These are phyloP conservation scores for Arabis alpina DNA, from an alignment of 345 rosid genomes.

Conservation along the genomic window DNA sequence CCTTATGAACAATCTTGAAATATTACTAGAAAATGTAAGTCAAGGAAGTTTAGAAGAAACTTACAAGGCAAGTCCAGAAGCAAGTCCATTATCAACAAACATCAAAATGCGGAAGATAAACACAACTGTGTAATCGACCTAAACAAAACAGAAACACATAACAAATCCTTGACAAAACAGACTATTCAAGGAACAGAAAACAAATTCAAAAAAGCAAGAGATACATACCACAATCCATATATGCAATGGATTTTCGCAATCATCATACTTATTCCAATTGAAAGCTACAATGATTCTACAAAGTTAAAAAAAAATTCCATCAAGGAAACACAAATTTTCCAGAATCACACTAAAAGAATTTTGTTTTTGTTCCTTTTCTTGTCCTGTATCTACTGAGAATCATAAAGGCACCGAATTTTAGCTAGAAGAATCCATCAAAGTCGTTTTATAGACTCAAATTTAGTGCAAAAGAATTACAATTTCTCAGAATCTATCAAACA, in stretches of 20 bases:
- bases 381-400: background rate
- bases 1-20: background rate
- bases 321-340: slow-evolving; percentile 5
- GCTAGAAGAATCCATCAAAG: background rate
- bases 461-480: no score
- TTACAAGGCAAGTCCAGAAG: slow-evolving; percentile 91
- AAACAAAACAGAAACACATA: slow-evolving; percentile 18
- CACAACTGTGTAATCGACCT: slow-evolving; percentile 87
- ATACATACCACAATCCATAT: slow-evolving; percentile 87
- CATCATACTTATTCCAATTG: slow-evolving; percentile 75
- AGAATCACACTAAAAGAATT: no score
- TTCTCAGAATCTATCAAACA: background rate
- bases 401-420: background rate
- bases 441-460: background rate
- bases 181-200: background rate
- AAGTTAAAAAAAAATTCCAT: background rate
- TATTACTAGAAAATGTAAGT: background rate
- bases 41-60: slow-evolving; percentile 25
- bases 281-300: slow-evolving; percentile 71
- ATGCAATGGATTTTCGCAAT: slow-evolving; percentile 80
- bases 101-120: slow-evolving; percentile 81
- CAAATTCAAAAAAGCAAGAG: background rate
- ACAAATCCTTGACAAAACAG: background rate
- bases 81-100: slow-evolving; percentile 85
- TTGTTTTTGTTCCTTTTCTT: background rate